A percentile compares a stretch with the other conserved stretches of the same genome.
phyloP scores from a whole-genome alignment of 2,329 filamentous ascomycete species.

The Ophiostoma piceae region DNA sequence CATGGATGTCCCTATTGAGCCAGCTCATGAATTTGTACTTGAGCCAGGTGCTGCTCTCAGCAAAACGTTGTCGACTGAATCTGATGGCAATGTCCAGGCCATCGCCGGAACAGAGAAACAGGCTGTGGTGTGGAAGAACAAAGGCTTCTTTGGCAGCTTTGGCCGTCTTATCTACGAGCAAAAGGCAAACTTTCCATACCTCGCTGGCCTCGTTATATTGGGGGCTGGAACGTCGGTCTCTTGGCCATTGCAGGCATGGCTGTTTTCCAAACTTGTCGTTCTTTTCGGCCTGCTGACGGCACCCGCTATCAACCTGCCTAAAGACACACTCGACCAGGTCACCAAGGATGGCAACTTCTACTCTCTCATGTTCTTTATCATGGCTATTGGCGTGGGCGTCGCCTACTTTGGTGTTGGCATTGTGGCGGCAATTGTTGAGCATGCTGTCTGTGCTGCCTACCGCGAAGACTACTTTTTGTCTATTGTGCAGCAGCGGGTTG shows the following conservation, averaged over 20 bases:
- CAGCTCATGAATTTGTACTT: not conserved
- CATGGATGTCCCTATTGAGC: not conserved
- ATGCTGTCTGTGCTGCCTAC: conserved; percentile 48
- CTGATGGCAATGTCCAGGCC: not conserved
- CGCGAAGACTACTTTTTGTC: conserved; percentile 56
- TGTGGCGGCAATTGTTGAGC: conserved; percentile 39
- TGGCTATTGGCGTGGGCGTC: conserved; percentile 49
- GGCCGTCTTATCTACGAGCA: not conserved
- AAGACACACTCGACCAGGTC: not conserved
- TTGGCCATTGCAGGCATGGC: conserved; percentile 35
- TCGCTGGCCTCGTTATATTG: not conserved
- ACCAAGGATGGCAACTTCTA: conserved; percentile 45
- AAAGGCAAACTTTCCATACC: not conserved
- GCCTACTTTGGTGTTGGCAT: conserved; percentile 50
- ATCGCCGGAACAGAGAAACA: not conserved
- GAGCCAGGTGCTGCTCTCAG: not conserved
- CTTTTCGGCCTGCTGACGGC: conserved; percentile 16
- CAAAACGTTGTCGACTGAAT: not conserved
- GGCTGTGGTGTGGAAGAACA: not conserved
- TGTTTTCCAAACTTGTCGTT: conserved; percentile 49
- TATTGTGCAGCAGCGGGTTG: conserved; percentile 52
- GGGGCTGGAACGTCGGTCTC: not conserved
- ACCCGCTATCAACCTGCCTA: not conserved
- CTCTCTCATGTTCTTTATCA: conserved; percentile 58
- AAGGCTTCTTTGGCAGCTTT: not conserved